Percentiles rank a stretch among this genome's conserved stretches.
Conservation (phyloP, 176 grass and related monocot genomes). For the Lolium perenne region DNA sequence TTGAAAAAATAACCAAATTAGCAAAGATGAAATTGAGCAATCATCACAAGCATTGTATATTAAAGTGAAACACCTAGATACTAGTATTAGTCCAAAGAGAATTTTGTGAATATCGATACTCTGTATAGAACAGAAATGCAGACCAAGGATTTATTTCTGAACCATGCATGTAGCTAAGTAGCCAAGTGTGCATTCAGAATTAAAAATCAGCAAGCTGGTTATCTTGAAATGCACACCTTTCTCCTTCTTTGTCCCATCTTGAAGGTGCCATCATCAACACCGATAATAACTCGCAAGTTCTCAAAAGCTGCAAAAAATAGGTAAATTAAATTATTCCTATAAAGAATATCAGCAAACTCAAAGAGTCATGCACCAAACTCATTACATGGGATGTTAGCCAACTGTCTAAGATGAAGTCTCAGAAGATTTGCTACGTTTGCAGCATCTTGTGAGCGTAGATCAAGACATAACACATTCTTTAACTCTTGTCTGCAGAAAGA, state of each 20-base stretch:
- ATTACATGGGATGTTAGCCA: conserved; percentile 94
- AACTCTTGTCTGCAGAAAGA: conserved; percentile 63
- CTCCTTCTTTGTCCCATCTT: conserved; percentile 80
- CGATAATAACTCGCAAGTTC: conserved; percentile 70
- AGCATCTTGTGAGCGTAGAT: conserved; percentile 55
- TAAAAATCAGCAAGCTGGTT: conserved; percentile 32
- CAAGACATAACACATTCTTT: conserved; percentile 58
- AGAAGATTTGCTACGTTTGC: conserved; percentile 68
- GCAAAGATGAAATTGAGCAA: conserved; percentile 1
- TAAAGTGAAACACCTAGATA: conserved; percentile 2
- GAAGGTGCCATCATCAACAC: conserved; percentile 58
- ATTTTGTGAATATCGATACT: background rate
- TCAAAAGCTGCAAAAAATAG: conserved; percentile 58
- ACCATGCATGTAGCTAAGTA: conserved; percentile 35
- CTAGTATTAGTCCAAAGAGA: background rate
- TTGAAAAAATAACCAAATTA: conserved; percentile 7
- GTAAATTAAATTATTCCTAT: conserved; percentile 43
- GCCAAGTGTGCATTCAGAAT: conserved; percentile 20
- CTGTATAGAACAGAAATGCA: background rate
- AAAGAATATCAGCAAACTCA: conserved; percentile 39
- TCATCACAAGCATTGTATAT: background rate
- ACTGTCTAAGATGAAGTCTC: conserved; percentile 67
- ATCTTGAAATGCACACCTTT: conserved; percentile 57
- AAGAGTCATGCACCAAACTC: conserved; percentile 45
- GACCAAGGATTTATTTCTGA: background rate